A percentile compares a stretch with the other conserved stretches of the same genome.
Conservation (phyloP, 148 eudicot species). For the Chenopodium album region DNA sequence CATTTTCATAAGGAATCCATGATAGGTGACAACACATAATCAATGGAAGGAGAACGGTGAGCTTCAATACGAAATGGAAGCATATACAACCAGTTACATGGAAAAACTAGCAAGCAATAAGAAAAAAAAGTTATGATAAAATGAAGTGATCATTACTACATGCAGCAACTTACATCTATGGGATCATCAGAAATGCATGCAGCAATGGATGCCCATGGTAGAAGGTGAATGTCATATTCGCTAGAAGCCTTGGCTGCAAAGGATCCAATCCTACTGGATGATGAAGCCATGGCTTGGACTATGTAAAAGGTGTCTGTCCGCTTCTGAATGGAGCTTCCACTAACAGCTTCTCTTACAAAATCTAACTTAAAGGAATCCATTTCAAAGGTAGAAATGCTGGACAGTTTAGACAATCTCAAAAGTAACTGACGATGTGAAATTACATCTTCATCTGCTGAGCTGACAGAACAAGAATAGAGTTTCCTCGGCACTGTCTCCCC, state of each 20-base stretch:
- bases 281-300: conserved; percentile 88
- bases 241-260: conserved; percentile 79
- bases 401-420: conserved; percentile 66
- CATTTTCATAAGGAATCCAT: background rate
- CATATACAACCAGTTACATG: background rate
- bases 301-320: conserved; percentile 66
- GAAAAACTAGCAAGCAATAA: background rate
- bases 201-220: conserved; percentile 98
- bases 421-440: conserved; percentile 86
- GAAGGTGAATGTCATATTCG: conserved; percentile 85
- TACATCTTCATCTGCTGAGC: conserved; percentile 53
- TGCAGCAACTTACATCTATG: conserved; percentile 28
- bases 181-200: conserved; percentile 78
- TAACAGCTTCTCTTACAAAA: conserved; percentile 63
- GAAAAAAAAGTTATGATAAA: background rate
- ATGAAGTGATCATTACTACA: background rate
- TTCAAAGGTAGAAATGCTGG: conserved; percentile 38
- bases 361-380: conserved; percentile 75
- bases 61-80: background rate
- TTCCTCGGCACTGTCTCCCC: conserved; percentile 66
- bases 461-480: conserved; percentile 72
- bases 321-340: conserved; percentile 47
- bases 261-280: conserved; percentile 89
- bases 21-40: background rate
- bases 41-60: background rate